Base-by-base conservation (phyloP, 352 stramenopile genomes). In the Globisporangium okanoganense region DNA sequence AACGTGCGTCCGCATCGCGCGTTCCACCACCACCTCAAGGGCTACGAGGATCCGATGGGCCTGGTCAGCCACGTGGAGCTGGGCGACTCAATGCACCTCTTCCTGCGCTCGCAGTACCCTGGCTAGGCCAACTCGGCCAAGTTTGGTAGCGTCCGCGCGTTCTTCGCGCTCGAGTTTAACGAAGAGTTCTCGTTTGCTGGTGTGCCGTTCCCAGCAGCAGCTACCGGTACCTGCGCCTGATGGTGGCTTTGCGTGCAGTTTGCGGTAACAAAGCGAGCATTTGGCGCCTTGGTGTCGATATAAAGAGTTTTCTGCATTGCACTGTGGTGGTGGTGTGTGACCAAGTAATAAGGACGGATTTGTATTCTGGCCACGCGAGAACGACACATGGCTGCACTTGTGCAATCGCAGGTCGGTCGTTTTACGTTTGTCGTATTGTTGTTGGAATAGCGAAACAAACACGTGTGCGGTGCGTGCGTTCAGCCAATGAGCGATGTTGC, bases 91-190 rank as follows among this genome's bases (percentile, higher is more conserved):
- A 62, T 90, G 25, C 71, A 75, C 3, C 72, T 93, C 33, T 18
- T 65, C 6, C 62, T 91, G 35, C 73, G 78, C 8, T 90, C 83
- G 24, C 45, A 58, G 54, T 67, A 61, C 18, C 49, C 49, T 24
- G 83, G 78, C 0, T 93, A 81, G 83, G 54, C 71, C 29, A 93
- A 93, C 67, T 68, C 69, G 29, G 81, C 75, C 3, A 85, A 76
- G 50, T 87, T 73, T 44, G 83, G 67, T 10, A 66, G 68, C 3
- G 61, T 93, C 10, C 69, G 54, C 5, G 70, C 71, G 48, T 82
- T 67, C 48, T 85, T 88, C 50, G 51, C 65, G 20, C 65, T 87
- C 27, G 69, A 82, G 57, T 66, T 85, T 45, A 71, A 77, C 29
- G 75, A 87, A 43, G 59, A 76, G 29, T 79, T 87, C 44, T 74